These are phyloP conservation scores for Aspergillus haitiensis DNA, from an alignment of 495 filamentous ascomycete species.

Conservation along the genomic window DNA sequence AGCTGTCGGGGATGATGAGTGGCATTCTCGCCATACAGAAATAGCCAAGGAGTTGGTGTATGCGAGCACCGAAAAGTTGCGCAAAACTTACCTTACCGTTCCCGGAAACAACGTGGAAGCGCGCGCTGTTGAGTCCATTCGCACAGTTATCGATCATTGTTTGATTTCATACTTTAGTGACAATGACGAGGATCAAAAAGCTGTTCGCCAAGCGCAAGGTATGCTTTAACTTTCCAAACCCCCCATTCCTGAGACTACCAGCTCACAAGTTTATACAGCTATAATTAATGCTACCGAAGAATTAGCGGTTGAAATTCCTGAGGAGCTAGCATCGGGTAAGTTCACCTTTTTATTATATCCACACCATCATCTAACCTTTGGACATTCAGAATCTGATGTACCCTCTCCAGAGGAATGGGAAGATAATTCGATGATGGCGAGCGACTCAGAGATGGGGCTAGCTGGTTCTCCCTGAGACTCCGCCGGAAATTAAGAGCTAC, in stretches of 20 bases:
- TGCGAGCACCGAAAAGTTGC: slow-evolving; percentile 39
- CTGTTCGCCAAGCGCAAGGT: slow-evolving; percentile 42
- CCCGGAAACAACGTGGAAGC: slow-evolving; percentile 35
- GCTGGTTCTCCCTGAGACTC: slow-evolving; percentile 36
- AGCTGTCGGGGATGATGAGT: slow-evolving; percentile 29
- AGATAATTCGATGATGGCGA: slow-evolving; percentile 43
- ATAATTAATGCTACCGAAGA: slow-evolving; percentile 36
- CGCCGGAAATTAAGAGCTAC: background rate
- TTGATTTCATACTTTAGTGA: slow-evolving; percentile 41
- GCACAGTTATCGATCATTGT: slow-evolving; percentile 44
- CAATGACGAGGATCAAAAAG: slow-evolving; percentile 43
- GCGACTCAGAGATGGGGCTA: slow-evolving; percentile 45
- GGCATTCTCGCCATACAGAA: slow-evolving; percentile 21
- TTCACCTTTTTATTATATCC: slow-evolving; percentile 22
- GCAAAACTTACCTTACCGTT: slow-evolving; percentile 29
- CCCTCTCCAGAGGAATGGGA: slow-evolving; percentile 49
- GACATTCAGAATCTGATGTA: slow-evolving; percentile 42
- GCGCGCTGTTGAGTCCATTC: slow-evolving; percentile 40
- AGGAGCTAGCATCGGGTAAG: slow-evolving; percentile 47
- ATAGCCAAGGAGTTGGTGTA: slow-evolving; percentile 40
- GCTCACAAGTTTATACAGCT: slow-evolving; percentile 27
- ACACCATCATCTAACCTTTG: slow-evolving; percentile 25
- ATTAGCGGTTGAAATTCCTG: slow-evolving; percentile 37
- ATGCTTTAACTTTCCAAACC: slow-evolving; percentile 17
- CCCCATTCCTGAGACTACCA: background rate